These are phyloP conservation scores for Hibiscus tridactylites DNA, from an alignment of 345 rosid genomes.

Conservation along the genomic window DNA sequence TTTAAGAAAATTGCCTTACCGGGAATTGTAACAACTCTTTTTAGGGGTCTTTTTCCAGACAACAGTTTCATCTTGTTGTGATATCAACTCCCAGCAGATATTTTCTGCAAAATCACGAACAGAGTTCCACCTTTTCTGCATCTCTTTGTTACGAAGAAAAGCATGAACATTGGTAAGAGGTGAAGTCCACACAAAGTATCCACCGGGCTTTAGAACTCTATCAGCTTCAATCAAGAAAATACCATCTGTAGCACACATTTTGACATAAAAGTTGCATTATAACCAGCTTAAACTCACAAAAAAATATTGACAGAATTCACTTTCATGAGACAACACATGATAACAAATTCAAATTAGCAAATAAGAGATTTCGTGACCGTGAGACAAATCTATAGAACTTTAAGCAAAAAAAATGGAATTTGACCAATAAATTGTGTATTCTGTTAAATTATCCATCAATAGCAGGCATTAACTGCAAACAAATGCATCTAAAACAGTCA, in stretches of 20 bases:
- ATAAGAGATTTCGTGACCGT: neutral
- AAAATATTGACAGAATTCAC: neutral
- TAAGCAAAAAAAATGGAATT: neutral
- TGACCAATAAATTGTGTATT: neutral
- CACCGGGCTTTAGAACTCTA: slow-evolving; percentile 93
- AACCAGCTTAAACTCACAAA: neutral
- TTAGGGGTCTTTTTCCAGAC: slow-evolving; percentile 87
- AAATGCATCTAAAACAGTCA: neutral
- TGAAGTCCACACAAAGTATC: slow-evolving; percentile 98
- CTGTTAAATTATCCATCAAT: neutral
- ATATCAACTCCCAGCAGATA: slow-evolving; percentile 83
- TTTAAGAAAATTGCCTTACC: slow-evolving; percentile 37
- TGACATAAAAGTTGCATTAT: neutral
- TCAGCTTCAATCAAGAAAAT: slow-evolving; percentile 73
- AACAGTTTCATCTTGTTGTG: slow-evolving; percentile 94
- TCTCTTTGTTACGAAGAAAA: slow-evolving; percentile 48
- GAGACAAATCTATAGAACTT: neutral
- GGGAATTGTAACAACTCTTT: slow-evolving; percentile 59
- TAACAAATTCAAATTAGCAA: neutral
- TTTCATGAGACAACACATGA: neutral
- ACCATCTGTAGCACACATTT: slow-evolving; percentile 51
- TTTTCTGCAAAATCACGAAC: slow-evolving; percentile 61
- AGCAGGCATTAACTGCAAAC: neutral
- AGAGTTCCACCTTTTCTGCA: slow-evolving; percentile 62
- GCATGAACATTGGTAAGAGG: slow-evolving; percentile 66